Base-by-base conservation (phyloP, 305 asterid species). In the Striga hermonthica region DNA sequence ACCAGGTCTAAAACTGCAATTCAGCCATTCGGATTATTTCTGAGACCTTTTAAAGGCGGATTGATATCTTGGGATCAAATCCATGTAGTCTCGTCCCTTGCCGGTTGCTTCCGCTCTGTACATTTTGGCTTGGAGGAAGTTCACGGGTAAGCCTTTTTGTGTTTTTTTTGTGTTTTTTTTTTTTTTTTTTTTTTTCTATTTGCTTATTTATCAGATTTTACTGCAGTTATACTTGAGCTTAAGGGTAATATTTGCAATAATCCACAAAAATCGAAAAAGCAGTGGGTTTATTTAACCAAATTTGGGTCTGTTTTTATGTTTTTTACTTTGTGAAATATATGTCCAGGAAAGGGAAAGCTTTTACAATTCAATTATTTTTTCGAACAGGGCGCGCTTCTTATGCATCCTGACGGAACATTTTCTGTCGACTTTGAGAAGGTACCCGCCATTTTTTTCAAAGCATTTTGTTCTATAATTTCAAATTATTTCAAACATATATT, bases 91-190 rank as follows among this genome's bases (percentile, higher is more conserved):
- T 93, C 98, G 41, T 90, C 87, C 74, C 96, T 93, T 43, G 96
- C 98, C 14, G 94, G 97, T 61, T 93, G 95, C 79, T 87, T 93
- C 78, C 96, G 96, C 62, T 92, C 98, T 10, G 84, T 89, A 37
- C 97, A 97, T 56, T 89, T 92, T 69, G 98, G 98, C 72, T 79
- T 92, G 75, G 89, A 86, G 78, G 97, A 89, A 85, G 95, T 95
- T 81, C 98, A 92, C 48, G 98, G 97, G 79, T 41, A 74, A 57
- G 74, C 63, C 62, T 57, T 67, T 71, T 44, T 14, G 53, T 36
- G 28, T 52, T 41, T n/a, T 8, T 47, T 47, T n/a, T 47, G n/a
- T n/a, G n/a, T n/a, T n/a, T n/a, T n/a, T n/a, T n/a, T n/a, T 71
- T 44, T 14, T 58, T 36, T 36, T 52, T 41, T n/a, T 8, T 47